Evolutionary conservation across 441 rosid genomes (phyloP), one percentile per base, ranked within the genome.

Genomic region (Arabidopsis hybrid): DNA sequence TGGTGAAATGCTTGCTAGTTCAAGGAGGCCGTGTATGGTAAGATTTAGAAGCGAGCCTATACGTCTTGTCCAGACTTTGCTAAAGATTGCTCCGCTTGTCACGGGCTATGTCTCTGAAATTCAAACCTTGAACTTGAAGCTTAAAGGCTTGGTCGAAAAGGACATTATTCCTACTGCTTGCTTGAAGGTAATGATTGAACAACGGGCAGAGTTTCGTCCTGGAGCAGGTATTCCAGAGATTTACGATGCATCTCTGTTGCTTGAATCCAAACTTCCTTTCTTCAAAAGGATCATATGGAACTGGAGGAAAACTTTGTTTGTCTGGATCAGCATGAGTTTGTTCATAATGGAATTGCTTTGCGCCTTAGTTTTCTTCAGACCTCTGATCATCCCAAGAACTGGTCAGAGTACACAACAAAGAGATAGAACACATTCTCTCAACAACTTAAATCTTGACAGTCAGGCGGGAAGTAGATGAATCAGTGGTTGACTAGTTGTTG

Each of bases 161-260:
- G 47, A 69, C 6, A 72, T 58, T 14, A 58, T 80, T 10, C 93
- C 94, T 35, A 89, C 99, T 42, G 79, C 93, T 71, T 92, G 97
- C 75, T 7, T 92, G 59, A 88, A 78, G 79, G 86, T 89, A 58
- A 46, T 77, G 51, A 82, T 91, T 11, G 96, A 89, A 72, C 97
- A 89, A 58, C 83, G 96, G 55, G 97, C 96, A 29, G 92, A 88
- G 45, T 87, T 60, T 71, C 77, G 13, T 18, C 83, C 85, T 1
- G 93, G 87, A 61, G 91, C 87, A 45, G 97, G 99, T 63, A 84
- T 95, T 64, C 99, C 94, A 17, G 96, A 95, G 84, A 77, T 92
- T 55, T 86, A 92, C 18, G 89, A 84, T 26, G 91, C 95, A 1
- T 87, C 86, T 3, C 56, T 92, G 11, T 57, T 69, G 29, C 83